Base-by-base conservation (phyloP, 78 protist genomes). In the Dictyostelium brefeldianum region DNA sequence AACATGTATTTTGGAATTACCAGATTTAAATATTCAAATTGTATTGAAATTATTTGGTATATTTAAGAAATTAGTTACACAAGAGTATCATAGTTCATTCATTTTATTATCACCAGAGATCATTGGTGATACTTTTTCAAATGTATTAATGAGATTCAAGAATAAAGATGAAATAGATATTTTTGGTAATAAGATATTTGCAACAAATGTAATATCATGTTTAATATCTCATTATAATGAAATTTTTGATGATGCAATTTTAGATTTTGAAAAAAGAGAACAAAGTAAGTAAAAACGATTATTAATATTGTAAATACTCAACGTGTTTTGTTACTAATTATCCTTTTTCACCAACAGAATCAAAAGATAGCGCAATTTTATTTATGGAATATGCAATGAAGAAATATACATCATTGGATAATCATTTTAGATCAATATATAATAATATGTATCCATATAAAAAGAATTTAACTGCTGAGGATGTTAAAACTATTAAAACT, bases 281-380 rank as follows among this genome's bases (percentile, higher is more conserved):
- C 29, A 67, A 67, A 67, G 75, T 67, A 67, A 67, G 70, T 62
- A n/a, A n/a, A n/a, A n/a, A n/a, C n/a, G n/a, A n/a, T n/a, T n/a
- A n/a, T n/a, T n/a, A n/a, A n/a, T n/a, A n/a, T n/a, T n/a, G n/a
- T n/a, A n/a, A n/a, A n/a, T n/a, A n/a, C n/a, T n/a, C n/a, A n/a
- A n/a, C n/a, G n/a, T n/a, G n/a, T n/a, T n/a, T n/a, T n/a, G n/a
- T n/a, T 36, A 36, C 43, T 36, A 36, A 36, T 36, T 2, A 36
- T 36, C 43, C 9, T 1, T 64, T 64, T 64, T 64, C 7, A 22
- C 10, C 8, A 5, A 12, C 10, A 36, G 77, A 69, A 69, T 69
- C 77, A 69, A 69, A 31, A 36, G 53, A 27, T 14, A 69, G 29
- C 31, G 77, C 77, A 31, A 69, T 31, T 69, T 31, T 57, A 57